Evolutionary conservation across 2,329 filamentous ascomycete species (phyloP).

Genomic region (Sporothrix dimorphospora): DNA sequence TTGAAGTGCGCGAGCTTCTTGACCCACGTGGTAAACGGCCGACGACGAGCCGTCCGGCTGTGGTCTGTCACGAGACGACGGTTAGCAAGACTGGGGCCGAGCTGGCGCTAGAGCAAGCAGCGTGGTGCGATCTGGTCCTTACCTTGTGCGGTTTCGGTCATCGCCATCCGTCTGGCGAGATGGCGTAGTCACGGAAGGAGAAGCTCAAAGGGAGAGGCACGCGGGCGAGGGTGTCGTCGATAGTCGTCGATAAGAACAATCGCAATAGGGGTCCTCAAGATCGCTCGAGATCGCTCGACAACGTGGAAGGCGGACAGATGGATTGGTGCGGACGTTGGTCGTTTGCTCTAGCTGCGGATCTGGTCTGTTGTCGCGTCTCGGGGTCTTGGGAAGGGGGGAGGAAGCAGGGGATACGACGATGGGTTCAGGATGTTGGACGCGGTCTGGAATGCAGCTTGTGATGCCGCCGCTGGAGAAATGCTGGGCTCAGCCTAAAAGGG

Average conservation of each 20-base stretch:
- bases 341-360: background rate
- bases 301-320: background rate
- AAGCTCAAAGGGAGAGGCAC: too few species aligned
- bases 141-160: slow-evolving; percentile 40
- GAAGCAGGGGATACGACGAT: background rate
- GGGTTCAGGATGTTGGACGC: slow-evolving; percentile 5
- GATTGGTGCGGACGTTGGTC: background rate
- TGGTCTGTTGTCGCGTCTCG: slow-evolving; percentile 4
- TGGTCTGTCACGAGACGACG: slow-evolving; percentile 55
- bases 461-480: slow-evolving; percentile 8
- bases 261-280: background rate
- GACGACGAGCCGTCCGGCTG: slow-evolving; percentile 66
- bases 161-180: slow-evolving; percentile 34
- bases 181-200: background rate
- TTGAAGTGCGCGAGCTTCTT: slow-evolving; percentile 92
- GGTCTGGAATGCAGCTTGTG: slow-evolving; percentile 12
- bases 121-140: background rate
- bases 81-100: slow-evolving; percentile 26
- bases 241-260: background rate
- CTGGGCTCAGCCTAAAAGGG: slow-evolving; percentile 23
- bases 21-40: slow-evolving; percentile 91
- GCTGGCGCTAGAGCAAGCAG: background rate
- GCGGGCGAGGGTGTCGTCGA: background rate
- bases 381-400: background rate
- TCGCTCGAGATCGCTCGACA: background rate